Conservation (phyloP, 2,329 filamentous ascomycete genomes). For the Penicillium nordicum region DNA sequence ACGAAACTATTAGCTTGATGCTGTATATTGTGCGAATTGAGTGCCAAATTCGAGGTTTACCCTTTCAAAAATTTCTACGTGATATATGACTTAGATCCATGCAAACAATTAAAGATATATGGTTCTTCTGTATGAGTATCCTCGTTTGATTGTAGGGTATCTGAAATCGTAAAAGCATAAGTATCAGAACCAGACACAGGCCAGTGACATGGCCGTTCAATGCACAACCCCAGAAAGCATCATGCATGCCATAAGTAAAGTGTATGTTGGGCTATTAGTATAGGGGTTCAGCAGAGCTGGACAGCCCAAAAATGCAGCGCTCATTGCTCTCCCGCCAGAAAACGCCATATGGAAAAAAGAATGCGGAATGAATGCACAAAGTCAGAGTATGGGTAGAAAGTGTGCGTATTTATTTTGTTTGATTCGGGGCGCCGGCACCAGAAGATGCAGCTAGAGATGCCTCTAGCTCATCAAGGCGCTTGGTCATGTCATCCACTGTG, state of each 20-base stretch:
- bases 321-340: neutral
- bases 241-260: neutral
- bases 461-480: constrained; percentile 79
- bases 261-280: neutral
- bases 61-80: too few species aligned
- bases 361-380: neutral
- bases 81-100: neutral
- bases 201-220: neutral
- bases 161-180: constrained; percentile 11
- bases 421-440: constrained; percentile 24
- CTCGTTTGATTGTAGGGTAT: constrained; percentile 19
- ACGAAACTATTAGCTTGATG: constrained; percentile 4
- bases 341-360: constrained; percentile 3
- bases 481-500: constrained; percentile 90
- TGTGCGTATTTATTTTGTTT: constrained; percentile 14
- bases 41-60: neutral
- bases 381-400: neutral
- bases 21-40: constrained; percentile 13
- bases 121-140: neutral
- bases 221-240: neutral
- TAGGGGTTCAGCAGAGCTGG: neutral
- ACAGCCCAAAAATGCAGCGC: neutral
- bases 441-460: constrained; percentile 62
- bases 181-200: neutral
- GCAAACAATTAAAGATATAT: neutral